phyloP scores from a whole-genome alignment of 257 asterid species.

The Galeopsis tetrahit region DNA sequence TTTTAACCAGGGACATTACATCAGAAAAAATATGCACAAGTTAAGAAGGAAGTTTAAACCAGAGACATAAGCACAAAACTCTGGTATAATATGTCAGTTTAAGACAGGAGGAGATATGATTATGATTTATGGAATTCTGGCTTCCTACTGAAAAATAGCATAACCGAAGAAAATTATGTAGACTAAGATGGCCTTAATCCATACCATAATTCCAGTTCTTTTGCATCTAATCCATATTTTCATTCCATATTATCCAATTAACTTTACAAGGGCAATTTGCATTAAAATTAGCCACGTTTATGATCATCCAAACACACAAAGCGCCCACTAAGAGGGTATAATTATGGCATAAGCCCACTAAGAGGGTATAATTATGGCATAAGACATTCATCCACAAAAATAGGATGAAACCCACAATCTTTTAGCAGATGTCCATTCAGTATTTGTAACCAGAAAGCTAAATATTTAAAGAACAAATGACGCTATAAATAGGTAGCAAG shows the following conservation, averaged over 20 bases:
- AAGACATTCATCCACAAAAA: slow-evolving; percentile 16
- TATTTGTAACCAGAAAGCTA: slow-evolving; percentile 17
- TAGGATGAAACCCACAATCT: background rate
- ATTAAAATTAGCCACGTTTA: background rate
- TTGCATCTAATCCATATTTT: slow-evolving; percentile 1
- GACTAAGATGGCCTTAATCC: background rate
- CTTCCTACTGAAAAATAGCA: too few species aligned
- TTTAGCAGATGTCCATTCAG: slow-evolving; percentile 5
- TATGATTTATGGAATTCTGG: too few species aligned
- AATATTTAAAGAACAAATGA: slow-evolving; percentile 1
- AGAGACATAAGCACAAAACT: background rate
- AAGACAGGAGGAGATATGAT: too few species aligned
- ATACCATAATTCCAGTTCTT: slow-evolving; percentile 4
- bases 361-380: slow-evolving; percentile 11
- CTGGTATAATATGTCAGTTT: background rate
- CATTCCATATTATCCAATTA: slow-evolving; percentile 7
- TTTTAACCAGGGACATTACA: background rate
- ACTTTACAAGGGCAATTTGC: slow-evolving; percentile 12
- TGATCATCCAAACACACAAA: background rate
- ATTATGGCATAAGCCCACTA: too few species aligned
- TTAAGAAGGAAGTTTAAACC: background rate
- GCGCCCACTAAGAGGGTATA: background rate
- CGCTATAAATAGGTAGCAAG: slow-evolving; percentile 12
- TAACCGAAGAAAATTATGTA: background rate
- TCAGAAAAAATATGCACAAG: slow-evolving; percentile 2